Evolutionary conservation across 1,284 basidiomycete species (phyloP).

Genomic region (Cryptococcus sp.): DNA sequence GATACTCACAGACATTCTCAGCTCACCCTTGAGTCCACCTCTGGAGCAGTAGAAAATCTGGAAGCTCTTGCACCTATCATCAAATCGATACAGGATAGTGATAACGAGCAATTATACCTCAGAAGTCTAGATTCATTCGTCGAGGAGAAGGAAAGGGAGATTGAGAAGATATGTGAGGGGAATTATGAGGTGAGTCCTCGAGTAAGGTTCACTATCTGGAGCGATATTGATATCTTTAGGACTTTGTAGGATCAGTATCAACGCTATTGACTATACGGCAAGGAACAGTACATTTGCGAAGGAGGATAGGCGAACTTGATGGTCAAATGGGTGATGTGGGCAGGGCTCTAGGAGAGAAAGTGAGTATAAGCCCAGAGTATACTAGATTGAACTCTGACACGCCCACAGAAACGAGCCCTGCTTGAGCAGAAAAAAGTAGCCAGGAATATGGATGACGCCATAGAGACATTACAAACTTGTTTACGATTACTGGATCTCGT

Average conservation of each 20-base stretch:
- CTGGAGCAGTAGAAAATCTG: conserved; percentile 62
- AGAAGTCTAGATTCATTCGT: conserved; percentile 80
- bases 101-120: conserved; percentile 87
- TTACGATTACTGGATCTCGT: conserved; percentile 89
- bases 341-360: conserved; percentile 75
- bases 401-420: conserved; percentile 65
- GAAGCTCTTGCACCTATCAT: conserved; percentile 89
- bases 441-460: conserved; percentile 89
- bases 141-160: conserved; percentile 89
- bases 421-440: conserved; percentile 88
- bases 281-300: conserved; percentile 53
- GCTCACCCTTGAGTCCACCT: conserved; percentile 42
- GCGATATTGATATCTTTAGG: conserved; percentile 43
- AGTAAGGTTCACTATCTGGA: too few species aligned
- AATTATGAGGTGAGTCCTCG: conserved; percentile 68
- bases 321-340: conserved; percentile 63
- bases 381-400: neutral
- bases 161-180: conserved; percentile 88
- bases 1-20: conserved; percentile 8
- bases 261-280: conserved; percentile 90
- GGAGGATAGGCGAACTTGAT: conserved; percentile 56
- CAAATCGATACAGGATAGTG: conserved; percentile 83
- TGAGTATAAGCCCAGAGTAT: conserved; percentile 11
- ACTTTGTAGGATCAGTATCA: conserved; percentile 93
- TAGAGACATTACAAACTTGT: conserved; percentile 89